Base-by-base conservation (phyloP, 345 rosid species). In the Dimocarpus longan region DNA sequence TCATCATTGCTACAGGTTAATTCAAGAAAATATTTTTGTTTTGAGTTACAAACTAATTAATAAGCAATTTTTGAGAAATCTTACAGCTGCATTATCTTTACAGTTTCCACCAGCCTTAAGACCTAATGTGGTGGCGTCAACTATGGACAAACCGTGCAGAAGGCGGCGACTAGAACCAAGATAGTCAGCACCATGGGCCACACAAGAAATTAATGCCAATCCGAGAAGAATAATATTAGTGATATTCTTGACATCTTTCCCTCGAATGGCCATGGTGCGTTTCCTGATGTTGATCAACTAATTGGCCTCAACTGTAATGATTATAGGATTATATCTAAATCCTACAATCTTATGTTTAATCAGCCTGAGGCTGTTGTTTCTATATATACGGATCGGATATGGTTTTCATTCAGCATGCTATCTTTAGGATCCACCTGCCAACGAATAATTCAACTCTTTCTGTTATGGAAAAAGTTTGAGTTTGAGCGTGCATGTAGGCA, bases 111-210 rank as follows among this genome's bases (percentile, higher is more conserved):
- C 85, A 6, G 84, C 82, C 46, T 67, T 75, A 44, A 90, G 92
- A 10, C 92, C 91, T 18, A 69, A 79, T 42, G 73, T 10, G 42
- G 89, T 85, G 28, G 87, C 89, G 43, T 90, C 91, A 65, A 83
- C 83, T 69, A 83, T 83, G 80, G 85, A 46, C 78, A 60, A 72
- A 64, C 74, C 78, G 10, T 81, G 84, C 4, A 26, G 21, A 63
- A 84, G 84, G 39, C 80, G 78, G 73, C 87, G 82, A 13, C 82
- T 80, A 54, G 76, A 76, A 4, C 74, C 77, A 21, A 81, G 57
- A 84, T 73, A 65, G 22, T 15, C 11, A 40, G 67, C 83, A 81
- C 89, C 84, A 73, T 81, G 68, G 57, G 84, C 88, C 86, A 85
- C 48, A 70, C 83, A 85, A 81, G 85, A 85, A 22, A 82, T 64